A percentile compares a stretch with the other conserved stretches of the same genome.
These are phyloP conservation scores for Brassica juncea DNA, from an alignment of 345 rosid genomes.

Conservation along the genomic window DNA sequence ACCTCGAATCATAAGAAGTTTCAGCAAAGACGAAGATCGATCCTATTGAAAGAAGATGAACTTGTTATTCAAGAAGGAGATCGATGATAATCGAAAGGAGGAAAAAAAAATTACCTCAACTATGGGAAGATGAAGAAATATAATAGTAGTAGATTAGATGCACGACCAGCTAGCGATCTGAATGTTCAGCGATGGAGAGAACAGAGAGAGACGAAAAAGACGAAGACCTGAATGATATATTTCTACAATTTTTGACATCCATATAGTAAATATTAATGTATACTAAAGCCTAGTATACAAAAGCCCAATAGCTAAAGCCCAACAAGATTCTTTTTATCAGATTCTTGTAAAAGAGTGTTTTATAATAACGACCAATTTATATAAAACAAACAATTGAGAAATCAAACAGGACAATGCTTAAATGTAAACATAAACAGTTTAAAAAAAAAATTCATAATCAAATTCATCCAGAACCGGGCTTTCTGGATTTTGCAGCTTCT, in stretches of 20 bases:
- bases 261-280: background rate
- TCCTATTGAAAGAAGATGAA: background rate
- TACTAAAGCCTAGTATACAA: too few species aligned
- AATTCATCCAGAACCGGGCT: slow-evolving; percentile 1
- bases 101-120: slow-evolving; percentile 15
- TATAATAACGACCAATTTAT: background rate
- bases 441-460: background rate
- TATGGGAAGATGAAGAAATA: slow-evolving; percentile 13
- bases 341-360: background rate
- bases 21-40: slow-evolving; percentile 14
- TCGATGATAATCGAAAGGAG: background rate
- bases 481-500: slow-evolving; percentile 36
- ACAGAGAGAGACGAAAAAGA: slow-evolving; percentile 16
- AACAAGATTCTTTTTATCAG: background rate
- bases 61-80: background rate
- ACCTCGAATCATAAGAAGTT: slow-evolving; percentile 12
- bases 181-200: slow-evolving; percentile 9
- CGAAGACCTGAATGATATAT: slow-evolving; percentile 36
- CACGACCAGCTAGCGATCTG: slow-evolving; percentile 37
- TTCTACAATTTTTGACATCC: slow-evolving; percentile 39
- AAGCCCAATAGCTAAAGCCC: slow-evolving; percentile 33
- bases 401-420: slow-evolving; percentile 6
- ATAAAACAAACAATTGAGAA: slow-evolving; percentile 10
- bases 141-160: slow-evolving; percentile 20
- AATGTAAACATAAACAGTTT: background rate